Conservation (phyloP, 768 basidiomycete genomes). For the Pisolithus microcarpus region DNA sequence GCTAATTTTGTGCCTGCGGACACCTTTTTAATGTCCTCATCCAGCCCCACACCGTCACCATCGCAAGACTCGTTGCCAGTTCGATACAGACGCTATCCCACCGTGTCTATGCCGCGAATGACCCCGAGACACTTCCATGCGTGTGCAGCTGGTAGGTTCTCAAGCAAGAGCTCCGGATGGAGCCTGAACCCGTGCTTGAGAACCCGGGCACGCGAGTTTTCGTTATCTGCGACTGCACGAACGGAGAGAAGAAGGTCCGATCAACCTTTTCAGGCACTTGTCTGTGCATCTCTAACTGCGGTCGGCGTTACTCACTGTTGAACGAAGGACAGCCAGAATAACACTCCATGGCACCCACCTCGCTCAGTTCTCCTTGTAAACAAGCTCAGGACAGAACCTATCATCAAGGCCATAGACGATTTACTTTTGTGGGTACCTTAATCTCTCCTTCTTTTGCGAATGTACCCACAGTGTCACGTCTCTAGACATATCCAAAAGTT, state of each 20-base stretch:
- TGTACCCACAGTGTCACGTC: conserved; percentile 2
- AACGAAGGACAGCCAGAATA: background rate
- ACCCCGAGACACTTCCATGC: background rate
- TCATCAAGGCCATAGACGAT: conserved; percentile 68
- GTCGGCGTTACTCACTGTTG: background rate
- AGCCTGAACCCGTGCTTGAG: background rate
- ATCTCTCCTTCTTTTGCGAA: background rate
- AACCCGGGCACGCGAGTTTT: background rate
- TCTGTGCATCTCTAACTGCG: background rate
- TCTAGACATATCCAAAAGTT: conserved; percentile 48
- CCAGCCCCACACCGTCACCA: background rate
- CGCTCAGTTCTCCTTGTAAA: conserved; percentile 71
- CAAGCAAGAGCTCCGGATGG: background rate
- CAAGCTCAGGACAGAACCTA: conserved; percentile 71
- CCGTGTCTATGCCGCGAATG: background rate
- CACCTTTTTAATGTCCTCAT: background rate
- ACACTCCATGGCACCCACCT: conserved; percentile 28
- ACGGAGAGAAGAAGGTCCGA: background rate
- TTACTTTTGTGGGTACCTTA: conserved; percentile 51
- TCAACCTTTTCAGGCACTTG: background rate
- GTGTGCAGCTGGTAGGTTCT: background rate
- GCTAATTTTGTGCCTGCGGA: background rate
- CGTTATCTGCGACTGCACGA: background rate
- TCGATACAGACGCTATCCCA: background rate
- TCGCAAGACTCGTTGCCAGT: background rate